These are phyloP conservation scores for Sporisorium graminicola DNA, from an alignment of 1,284 basidiomycete genomes.

Conservation along the genomic window DNA sequence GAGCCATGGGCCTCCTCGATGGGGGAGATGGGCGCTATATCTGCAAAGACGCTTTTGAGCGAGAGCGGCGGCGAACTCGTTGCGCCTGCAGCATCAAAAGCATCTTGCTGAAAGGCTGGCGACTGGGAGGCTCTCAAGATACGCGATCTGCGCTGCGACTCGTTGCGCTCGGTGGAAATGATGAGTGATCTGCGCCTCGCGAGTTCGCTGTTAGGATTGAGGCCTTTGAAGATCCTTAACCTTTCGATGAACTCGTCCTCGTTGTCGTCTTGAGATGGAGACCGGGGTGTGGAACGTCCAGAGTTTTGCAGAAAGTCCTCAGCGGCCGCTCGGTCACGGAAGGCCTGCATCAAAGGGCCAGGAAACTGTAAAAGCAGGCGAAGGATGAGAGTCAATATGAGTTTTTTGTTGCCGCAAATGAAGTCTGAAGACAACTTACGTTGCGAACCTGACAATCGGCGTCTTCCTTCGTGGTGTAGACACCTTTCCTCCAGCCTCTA, in stretches of 20 bases:
- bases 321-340: constrained; percentile 39
- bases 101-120: constrained; percentile 4
- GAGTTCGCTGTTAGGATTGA: constrained; percentile 26
- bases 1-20: constrained; percentile 28
- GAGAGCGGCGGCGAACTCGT: constrained; percentile 23
- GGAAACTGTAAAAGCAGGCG: constrained; percentile 32
- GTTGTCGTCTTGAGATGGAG: constrained; percentile 15
- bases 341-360: constrained; percentile 38
- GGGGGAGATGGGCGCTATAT: constrained; percentile 11
- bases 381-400: neutral
- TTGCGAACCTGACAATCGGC: constrained; percentile 47
- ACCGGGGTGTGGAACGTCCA: constrained; percentile 11
- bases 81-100: neutral
- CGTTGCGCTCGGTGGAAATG: constrained; percentile 32
- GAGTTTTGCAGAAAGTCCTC: constrained; percentile 28
- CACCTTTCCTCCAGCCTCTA: constrained; percentile 54
- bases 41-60: constrained; percentile 7
- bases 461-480: constrained; percentile 42
- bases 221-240: constrained; percentile 37
- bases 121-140: constrained; percentile 21
- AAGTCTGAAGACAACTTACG: constrained; percentile 15
- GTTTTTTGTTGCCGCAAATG: neutral
- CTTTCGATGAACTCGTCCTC: constrained; percentile 42
- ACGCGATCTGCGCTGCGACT: constrained; percentile 38
- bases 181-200: constrained; percentile 21